Base-by-base conservation (phyloP, 192 early-diverging fungal genomes). In the Mortierella alpina region DNA sequence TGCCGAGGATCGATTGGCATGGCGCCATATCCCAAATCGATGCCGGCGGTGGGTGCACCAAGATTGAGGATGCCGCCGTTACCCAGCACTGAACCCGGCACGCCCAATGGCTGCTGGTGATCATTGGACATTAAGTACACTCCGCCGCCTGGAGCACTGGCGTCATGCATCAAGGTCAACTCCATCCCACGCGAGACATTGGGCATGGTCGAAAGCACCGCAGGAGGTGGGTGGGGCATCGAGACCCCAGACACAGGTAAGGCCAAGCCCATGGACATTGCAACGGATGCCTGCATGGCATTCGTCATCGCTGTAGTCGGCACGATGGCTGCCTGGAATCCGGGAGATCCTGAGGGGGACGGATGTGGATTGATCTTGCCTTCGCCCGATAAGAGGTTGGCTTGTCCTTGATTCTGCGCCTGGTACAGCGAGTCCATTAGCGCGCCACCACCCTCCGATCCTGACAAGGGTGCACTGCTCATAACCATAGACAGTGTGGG, bases 1-100 rank as follows among this genome's bases (percentile, higher is more conserved):
- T 67, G 73, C 9, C 63, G 66, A 23, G 73, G 58, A 67, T 75
- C 73, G 10, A 75, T 52, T 15, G 73, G 73, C 64, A 66, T 66
- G 15, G 66, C 51, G 4, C 59, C 59, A 56, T 75, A 76, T 59
- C 66, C 60, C 40, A 76, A n/a, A 59, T 76, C 74, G 4, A 52
- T 10, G 5, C 46, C 53, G 39, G 49, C 49, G 17, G 56, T 52
- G 6, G 59, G 7, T 2, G 53, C 22, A 4, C 49, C 41, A 76
- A 15, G 39, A 31, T 61, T 1, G 66, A 51, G 0, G 74, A 41
- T 12, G 63, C 50, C 31, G 31, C 31, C 31, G 31, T 31, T 31
- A 31, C 31, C 31, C 3, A 31, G 31, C 31, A 31, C 31, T 31
- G 31, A 2, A 31, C 31, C 31, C 31, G 31, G 3, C 1, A 31